Evolutionary conservation across 2,329 filamentous ascomycete genomes (phyloP), one percentile per base, ranked within the genome.

Genomic region (Setomelanomma holmii): DNA sequence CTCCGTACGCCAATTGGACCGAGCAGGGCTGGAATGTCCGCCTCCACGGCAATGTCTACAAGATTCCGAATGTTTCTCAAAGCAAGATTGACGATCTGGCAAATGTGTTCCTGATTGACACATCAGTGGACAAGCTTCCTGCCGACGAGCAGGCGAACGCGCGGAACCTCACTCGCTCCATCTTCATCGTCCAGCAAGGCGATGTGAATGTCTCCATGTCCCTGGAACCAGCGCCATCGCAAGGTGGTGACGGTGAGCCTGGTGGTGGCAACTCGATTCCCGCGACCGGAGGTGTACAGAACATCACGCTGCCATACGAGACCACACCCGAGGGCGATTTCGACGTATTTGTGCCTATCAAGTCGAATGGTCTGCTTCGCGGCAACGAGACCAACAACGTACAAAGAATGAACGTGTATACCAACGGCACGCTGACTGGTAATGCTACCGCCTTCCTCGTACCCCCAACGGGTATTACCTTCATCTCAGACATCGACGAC

Each of bases 21-120:
- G 79, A 86, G n/a, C 75, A 85, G 51, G 88, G 88, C 27, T 93
- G 90, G 90, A 90, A 87, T 56, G 81, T 92, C 3, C 82, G 89
- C 22, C 84, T 92, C 56, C 89, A 89, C 60, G 90, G 89, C 61
- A 91, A 91, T 65, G 86, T 92, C n/a, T 93, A 87, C 80, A 92
- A 91, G 72, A 83, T 89, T 56, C 89, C 89, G 1, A 84, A 89
- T 53, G 86, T 89, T 27, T 83, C 82, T 1, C 79, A 85, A 60
- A 76, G 79, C 27, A 89, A 85, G 61, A 77, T 93, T 40, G 82
- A 93, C 60, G 79, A 86, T 33, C 78, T 92, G 3, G 87, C 89
- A 51, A 86, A 91, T 59, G 72, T 85, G 24, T 91, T 92, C 74
- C 79, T 93, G 8, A 82, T 91, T 52, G 87, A 82, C 43, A 85